Conservation (phyloP, 1,139 yeast species). For the Pichia inconspicua region DNA sequence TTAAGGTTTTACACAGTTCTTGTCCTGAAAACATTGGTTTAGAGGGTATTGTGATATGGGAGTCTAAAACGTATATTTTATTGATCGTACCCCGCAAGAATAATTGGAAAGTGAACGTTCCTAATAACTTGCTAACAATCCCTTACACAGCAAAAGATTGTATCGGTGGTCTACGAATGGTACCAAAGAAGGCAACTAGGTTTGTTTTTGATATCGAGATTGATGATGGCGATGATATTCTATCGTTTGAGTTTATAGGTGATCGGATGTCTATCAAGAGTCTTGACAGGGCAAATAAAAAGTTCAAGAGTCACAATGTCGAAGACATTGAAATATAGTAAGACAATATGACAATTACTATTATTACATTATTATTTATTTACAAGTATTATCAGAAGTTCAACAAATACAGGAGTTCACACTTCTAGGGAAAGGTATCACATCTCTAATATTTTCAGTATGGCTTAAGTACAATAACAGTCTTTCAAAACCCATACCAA, state of each 20-base stretch:
- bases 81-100: too few relatives aligned
- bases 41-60: too few relatives aligned
- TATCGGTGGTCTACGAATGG: slow-evolving; percentile 27
- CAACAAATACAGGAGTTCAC: slow-evolving; percentile 41
- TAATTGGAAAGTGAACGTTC: too few relatives aligned
- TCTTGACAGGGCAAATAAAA: slow-evolving; percentile 75
- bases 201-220: slow-evolving; percentile 17
- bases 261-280: slow-evolving; percentile 71
- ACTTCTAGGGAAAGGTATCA: slow-evolving; percentile 74
- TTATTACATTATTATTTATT: background rate
- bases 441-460: slow-evolving; percentile 74
- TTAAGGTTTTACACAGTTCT: too few relatives aligned
- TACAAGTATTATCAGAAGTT: background rate
- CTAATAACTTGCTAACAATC: too few relatives aligned
- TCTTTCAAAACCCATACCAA: slow-evolving; percentile 92
- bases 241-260: slow-evolving; percentile 67
- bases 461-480: slow-evolving; percentile 64
- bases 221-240: slow-evolving; percentile 27
- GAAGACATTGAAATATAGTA: slow-evolving; percentile 9
- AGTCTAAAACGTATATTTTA: too few relatives aligned
- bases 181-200: slow-evolving; percentile 25
- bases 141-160: slow-evolving; percentile 21
- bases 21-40: too few relatives aligned
- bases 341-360: background rate
- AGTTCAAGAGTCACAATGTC: slow-evolving; percentile 65